phyloP scores from a whole-genome alignment of 164 flowering plant genomes.

The Piper longum region DNA sequence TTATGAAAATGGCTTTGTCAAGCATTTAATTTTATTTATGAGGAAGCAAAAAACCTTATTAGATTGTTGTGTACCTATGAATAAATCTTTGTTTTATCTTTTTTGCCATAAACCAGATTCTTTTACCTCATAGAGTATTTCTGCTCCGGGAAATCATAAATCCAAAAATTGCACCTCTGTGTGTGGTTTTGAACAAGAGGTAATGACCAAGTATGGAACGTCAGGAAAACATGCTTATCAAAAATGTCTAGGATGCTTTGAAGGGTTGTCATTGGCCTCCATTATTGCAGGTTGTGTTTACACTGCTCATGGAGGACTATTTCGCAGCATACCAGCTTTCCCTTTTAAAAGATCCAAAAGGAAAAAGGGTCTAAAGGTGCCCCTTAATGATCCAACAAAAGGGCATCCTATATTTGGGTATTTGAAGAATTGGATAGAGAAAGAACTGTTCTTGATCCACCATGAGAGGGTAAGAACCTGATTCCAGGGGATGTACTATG shows the following conservation, averaged over 20 bases:
- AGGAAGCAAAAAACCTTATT: no score
- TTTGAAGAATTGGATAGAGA: conserved; percentile 73
- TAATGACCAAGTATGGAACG: conserved; percentile 64
- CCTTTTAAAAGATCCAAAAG: conserved; percentile 54
- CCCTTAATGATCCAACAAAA: conserved; percentile 18
- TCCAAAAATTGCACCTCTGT: conserved; percentile 95
- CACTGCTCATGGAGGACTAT: conserved; percentile 97
- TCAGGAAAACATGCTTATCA: conserved; percentile 78
- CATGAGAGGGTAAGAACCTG: conserved; percentile 87
- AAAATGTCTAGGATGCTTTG: conserved; percentile 89
- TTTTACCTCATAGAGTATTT: conserved; percentile 67
- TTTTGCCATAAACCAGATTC: conserved; percentile 26
- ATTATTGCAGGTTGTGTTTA: conserved; percentile 69
- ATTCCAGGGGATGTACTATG: conserved; percentile 97
- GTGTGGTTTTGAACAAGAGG: conserved; percentile 96
- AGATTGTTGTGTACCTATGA: background rate
- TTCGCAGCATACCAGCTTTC: conserved; percentile 40
- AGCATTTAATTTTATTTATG: no score
- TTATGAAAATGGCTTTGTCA: no score
- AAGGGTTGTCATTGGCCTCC: conserved; percentile 90
- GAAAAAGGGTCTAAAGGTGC: conserved; percentile 46
- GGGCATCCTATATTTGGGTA: conserved; percentile 55
- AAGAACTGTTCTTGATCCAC: conserved; percentile 89
- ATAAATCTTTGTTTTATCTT: no score
- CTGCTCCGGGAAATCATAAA: conserved; percentile 94